Evolutionary conservation across 108 stramenopile species (phyloP).

Genomic region (Bacterosira constricta): DNA sequence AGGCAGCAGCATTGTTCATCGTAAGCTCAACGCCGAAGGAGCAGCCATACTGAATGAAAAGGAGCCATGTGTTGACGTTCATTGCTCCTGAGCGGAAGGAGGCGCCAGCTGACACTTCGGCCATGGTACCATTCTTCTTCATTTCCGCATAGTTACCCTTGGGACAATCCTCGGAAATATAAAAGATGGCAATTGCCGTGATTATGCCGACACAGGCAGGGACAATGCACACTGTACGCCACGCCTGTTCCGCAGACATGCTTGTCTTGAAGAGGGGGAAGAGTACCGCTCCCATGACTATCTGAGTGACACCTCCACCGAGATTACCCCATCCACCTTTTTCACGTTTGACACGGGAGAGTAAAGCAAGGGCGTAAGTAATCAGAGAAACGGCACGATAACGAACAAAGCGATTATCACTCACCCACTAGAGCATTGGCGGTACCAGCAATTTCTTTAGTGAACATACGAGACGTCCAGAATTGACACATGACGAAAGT

Average conservation of each 20-base stretch:
- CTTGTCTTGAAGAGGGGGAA: constrained; percentile 72
- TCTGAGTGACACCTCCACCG: constrained; percentile 85
- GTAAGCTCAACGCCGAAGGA: constrained; percentile 94
- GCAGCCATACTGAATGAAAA: constrained; percentile 86
- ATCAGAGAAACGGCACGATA: too few species aligned
- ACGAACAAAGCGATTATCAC: too few species aligned
- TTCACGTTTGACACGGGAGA: too few species aligned
- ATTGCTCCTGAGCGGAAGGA: constrained; percentile 72
- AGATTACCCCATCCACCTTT: constrained; percentile 80
- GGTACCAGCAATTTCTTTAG: constrained; percentile 81
- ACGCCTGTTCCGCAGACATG: constrained; percentile 63
- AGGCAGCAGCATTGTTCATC: constrained; percentile 86
- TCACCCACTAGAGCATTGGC: constrained; percentile 85
- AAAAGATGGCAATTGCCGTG: constrained; percentile 49
- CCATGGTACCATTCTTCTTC: constrained; percentile 76
- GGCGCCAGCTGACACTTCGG: constrained; percentile 67
- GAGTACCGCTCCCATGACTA: constrained; percentile 68
- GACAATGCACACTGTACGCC: constrained; percentile 76
- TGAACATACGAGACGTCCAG: constrained; percentile 86
- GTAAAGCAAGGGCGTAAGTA: too few species aligned
- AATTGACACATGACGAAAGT: constrained; percentile 89
- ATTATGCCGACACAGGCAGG: constrained; percentile 67
- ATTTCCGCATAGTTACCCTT: constrained; percentile 87
- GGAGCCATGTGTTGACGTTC: constrained; percentile 87
- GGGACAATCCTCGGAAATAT: constrained; percentile 81